Evolutionary conservation across 306 rosid genomes (phyloP).

Genomic region (Dryas octopetala): DNA sequence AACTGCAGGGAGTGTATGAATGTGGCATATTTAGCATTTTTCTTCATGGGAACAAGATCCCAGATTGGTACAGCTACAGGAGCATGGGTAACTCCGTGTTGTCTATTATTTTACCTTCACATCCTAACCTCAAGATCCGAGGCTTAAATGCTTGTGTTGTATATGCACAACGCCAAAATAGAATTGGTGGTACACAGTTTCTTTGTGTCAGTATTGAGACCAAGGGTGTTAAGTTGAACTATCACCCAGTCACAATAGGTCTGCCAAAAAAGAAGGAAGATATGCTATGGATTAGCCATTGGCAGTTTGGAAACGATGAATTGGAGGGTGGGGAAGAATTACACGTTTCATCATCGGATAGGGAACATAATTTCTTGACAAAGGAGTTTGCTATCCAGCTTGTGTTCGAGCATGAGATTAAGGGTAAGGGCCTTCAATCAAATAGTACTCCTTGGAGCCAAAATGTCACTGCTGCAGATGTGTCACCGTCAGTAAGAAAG

Average conservation of each 20-base stretch:
- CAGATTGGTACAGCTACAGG: neutral
- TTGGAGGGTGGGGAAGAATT: neutral
- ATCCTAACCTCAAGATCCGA: neutral
- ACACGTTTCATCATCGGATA: neutral
- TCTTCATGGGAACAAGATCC: neutral
- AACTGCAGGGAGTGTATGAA: neutral
- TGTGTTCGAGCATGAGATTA: neutral
- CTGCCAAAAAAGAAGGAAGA: neutral
- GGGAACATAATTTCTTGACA: neutral
- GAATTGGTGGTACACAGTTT: neutral
- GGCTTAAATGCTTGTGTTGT: neutral
- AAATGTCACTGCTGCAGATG: neutral
- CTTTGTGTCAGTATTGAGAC: neutral
- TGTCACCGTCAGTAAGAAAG: neutral
- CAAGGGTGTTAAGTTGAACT: neutral
- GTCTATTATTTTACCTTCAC: neutral
- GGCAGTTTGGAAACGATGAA: neutral
- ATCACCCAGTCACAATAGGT: neutral
- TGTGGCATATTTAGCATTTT: slow-evolving; percentile 4
- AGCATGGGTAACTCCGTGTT: neutral
- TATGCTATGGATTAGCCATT: neutral
- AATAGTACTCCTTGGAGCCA: neutral
- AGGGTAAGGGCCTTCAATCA: too few relatives aligned
- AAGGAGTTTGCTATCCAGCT: neutral
- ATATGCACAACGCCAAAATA: too few relatives aligned